A percentile compares a stretch with the other conserved stretches of the same genome.
These are phyloP conservation scores for Lippia alba DNA, from an alignment of 305 asterid species.

Conservation along the genomic window DNA sequence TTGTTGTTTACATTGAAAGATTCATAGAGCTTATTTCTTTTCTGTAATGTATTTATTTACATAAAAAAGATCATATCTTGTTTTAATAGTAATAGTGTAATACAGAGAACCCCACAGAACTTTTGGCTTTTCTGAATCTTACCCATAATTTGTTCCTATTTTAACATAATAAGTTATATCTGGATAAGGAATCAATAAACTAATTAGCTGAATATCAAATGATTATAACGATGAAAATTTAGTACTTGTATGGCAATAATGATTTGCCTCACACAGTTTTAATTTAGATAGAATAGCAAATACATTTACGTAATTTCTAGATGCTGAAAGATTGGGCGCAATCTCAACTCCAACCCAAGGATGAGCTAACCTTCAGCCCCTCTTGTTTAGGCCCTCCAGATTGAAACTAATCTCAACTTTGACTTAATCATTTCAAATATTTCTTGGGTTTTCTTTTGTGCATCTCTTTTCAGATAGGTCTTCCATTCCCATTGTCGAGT, in stretches of 20 bases:
- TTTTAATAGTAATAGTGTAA: no score
- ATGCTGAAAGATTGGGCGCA: neutral
- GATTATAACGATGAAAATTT: neutral
- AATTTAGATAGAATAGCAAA: neutral
- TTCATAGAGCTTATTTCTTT: no score
- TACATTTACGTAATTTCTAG: neutral
- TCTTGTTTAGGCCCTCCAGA: neutral
- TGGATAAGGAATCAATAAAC: no score
- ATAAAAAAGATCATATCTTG: no score
- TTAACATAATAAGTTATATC: no score
- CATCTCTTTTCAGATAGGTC: no score
- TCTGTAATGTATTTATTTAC: no score
- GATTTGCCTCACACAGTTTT: neutral
- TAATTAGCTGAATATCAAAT: neutral
- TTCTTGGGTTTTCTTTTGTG: neutral
- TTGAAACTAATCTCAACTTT: neutral
- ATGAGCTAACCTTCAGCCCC: neutral
- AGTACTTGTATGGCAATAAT: neutral
- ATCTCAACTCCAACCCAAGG: neutral
- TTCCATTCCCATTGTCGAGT: no score
- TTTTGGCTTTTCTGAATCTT: no score
- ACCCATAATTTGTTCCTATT: no score
- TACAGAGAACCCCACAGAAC: no score
- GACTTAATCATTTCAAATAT: neutral
- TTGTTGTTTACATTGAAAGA: no score